Evolutionary conservation across 495 filamentous ascomycete genomes (phyloP).

Genomic region (Aspergillus campestris): DNA sequence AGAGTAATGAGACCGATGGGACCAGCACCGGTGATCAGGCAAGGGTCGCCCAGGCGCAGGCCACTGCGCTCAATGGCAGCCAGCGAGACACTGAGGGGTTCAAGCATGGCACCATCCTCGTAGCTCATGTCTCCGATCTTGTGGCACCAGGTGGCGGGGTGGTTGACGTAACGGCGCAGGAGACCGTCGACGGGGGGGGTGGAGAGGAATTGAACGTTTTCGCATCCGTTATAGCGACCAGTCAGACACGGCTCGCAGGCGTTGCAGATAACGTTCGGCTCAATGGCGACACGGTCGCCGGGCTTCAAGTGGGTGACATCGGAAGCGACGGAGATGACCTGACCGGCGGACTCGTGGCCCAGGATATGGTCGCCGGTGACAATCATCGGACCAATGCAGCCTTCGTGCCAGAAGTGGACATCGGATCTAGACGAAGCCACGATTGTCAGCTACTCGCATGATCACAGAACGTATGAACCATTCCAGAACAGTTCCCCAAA

Average conservation of each 20-base stretch:
- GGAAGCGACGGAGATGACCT: conserved; percentile 71
- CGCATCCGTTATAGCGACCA: conserved; percentile 88
- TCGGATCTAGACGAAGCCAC: conserved; percentile 54
- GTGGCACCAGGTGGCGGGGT: conserved; percentile 87
- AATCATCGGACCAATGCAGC: conserved; percentile 91
- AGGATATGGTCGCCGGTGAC: conserved; percentile 80
- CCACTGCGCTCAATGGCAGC: conserved; percentile 73
- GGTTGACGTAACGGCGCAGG: conserved; percentile 84
- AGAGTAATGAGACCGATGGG: conserved; percentile 84
- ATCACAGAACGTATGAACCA: not conserved
- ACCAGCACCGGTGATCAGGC: conserved; percentile 81
- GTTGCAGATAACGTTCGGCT: conserved; percentile 85
- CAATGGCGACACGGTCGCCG: conserved; percentile 83
- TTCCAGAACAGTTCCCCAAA: not conserved
- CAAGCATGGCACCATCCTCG: conserved; percentile 79
- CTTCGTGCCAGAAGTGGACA: conserved; percentile 92
- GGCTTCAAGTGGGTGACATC: conserved; percentile 62
- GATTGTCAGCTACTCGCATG: conserved; percentile 1
- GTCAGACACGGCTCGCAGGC: conserved; percentile 83
- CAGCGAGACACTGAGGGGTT: conserved; percentile 78
- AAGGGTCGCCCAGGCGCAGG: conserved; percentile 71
- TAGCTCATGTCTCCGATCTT: conserved; percentile 85
- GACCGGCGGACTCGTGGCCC: conserved; percentile 85
- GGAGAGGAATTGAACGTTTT: conserved; percentile 72
- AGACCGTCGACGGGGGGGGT: conserved; percentile 86